Percentiles rank a stretch among this genome's conserved stretches.
These are phyloP conservation scores for Pezicula neosporulosa DNA, from an alignment of 2,329 filamentous ascomycete species.

Conservation along the genomic window DNA sequence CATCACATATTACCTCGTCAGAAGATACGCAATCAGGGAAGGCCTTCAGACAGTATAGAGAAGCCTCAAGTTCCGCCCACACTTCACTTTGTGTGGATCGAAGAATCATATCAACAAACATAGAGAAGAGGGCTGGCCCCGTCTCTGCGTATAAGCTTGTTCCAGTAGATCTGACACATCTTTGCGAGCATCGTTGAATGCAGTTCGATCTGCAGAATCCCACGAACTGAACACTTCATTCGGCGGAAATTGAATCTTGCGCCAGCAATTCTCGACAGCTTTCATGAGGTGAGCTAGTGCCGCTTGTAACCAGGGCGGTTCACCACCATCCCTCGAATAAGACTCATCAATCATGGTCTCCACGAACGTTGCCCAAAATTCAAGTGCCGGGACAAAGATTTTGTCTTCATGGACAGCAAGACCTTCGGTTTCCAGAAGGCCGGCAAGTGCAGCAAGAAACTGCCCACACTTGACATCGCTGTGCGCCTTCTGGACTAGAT, in stretches of 20 bases:
- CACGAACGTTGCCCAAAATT: conserved; percentile 78
- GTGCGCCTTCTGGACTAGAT: conserved; percentile 51
- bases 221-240: conserved; percentile 55
- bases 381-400: conserved; percentile 67
- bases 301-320: conserved; percentile 51
- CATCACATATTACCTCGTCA: conserved; percentile 49
- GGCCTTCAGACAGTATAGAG: conserved; percentile 60
- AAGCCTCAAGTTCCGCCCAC: conserved; percentile 59
- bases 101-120: conserved; percentile 53
- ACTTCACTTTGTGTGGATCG: conserved; percentile 43
- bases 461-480: conserved; percentile 42
- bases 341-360: conserved; percentile 62
- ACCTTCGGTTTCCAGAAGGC: conserved; percentile 63
- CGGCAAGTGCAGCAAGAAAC: conserved; percentile 57
- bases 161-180: conserved; percentile 79
- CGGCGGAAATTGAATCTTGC: conserved; percentile 61
- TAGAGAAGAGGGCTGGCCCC: conserved; percentile 50
- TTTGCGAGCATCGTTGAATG: conserved; percentile 69
- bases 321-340: conserved; percentile 44
- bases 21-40: conserved; percentile 64
- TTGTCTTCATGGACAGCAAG: conserved; percentile 69
- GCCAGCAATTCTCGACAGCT: conserved; percentile 63
- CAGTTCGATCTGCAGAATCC: conserved; percentile 65
- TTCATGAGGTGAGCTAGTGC: conserved; percentile 59
- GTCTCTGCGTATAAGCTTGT: conserved; percentile 61